Evolutionary conservation across 2,329 filamentous ascomycete species (phyloP).

Genomic region (Cercospora zeae-maydis): DNA sequence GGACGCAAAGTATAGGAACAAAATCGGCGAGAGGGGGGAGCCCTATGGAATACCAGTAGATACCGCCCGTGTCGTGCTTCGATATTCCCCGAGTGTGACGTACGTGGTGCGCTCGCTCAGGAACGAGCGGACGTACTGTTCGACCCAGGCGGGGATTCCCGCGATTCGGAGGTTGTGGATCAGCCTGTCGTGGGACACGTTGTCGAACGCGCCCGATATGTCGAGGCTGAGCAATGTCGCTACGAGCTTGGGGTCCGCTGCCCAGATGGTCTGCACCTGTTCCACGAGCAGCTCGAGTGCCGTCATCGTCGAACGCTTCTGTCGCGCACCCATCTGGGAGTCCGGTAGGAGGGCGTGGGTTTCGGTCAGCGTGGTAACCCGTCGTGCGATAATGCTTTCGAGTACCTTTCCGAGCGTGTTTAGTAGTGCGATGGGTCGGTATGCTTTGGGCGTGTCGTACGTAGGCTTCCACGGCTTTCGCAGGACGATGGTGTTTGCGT

Average conservation of each 20-base stretch:
- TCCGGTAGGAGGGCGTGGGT: slow-evolving; percentile 24
- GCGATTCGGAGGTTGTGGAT: slow-evolving; percentile 33
- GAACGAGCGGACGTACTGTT: neutral
- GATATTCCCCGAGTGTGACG: neutral
- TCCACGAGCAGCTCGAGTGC: slow-evolving; percentile 31
- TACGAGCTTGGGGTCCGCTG: slow-evolving; percentile 24
- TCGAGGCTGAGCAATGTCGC: slow-evolving; percentile 35
- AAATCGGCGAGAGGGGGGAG: too few species aligned
- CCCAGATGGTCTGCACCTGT: slow-evolving; percentile 23
- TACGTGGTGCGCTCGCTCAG: neutral
- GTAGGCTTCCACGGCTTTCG: slow-evolving; percentile 30
- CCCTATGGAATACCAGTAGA: too few species aligned
- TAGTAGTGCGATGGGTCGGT: slow-evolving; percentile 31
- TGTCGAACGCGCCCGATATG: slow-evolving; percentile 34
- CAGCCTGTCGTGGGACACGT: slow-evolving; percentile 39
- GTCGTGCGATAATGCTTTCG: slow-evolving; percentile 28
- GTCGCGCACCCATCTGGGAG: slow-evolving; percentile 31
- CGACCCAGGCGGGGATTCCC: neutral
- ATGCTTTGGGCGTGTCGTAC: slow-evolving; percentile 30
- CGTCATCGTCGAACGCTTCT: slow-evolving; percentile 27
- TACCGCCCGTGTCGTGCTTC: neutral
- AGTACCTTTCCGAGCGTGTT: slow-evolving; percentile 34
- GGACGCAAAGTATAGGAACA: too few species aligned
- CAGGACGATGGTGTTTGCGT: slow-evolving; percentile 28
- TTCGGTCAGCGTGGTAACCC: slow-evolving; percentile 23